These are phyloP conservation scores for Orychophragmus violaceus DNA, from an alignment of 345 rosid genomes.

Conservation along the genomic window DNA sequence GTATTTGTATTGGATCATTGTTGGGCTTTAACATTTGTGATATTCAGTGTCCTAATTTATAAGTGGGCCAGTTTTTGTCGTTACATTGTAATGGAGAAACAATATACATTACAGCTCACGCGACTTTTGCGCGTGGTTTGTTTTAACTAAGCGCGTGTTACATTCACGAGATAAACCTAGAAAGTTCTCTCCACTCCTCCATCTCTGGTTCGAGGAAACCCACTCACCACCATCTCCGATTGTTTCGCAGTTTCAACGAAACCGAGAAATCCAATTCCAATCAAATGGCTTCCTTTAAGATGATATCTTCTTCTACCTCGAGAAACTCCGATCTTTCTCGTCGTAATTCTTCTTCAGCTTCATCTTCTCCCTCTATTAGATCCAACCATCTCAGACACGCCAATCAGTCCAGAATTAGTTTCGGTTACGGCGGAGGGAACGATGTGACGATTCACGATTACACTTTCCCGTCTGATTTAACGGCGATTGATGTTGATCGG, in stretches of 20 bases:
- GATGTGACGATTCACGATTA: neutral
- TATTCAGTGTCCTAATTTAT: no score
- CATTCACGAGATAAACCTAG: neutral
- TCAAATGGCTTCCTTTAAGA: slow-evolving; percentile 60
- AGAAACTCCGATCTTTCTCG: slow-evolving; percentile 57
- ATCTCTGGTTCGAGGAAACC: neutral
- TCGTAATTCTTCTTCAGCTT: slow-evolving; percentile 41
- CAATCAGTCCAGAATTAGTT: slow-evolving; percentile 20
- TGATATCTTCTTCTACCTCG: slow-evolving; percentile 55
- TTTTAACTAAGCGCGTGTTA: neutral
- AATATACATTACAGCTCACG: neutral
- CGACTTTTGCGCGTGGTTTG: slow-evolving; percentile 1
- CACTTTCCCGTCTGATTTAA: slow-evolving; percentile 1
- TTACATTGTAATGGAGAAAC: neutral
- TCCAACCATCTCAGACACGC: slow-evolving; percentile 16
- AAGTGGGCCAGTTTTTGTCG: neutral
- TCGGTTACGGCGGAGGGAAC: neutral
- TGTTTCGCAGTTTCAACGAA: neutral
- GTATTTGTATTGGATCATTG: no score
- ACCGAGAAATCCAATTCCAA: neutral
- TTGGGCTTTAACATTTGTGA: no score
- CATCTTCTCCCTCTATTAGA: slow-evolving; percentile 38
- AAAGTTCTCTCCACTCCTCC: neutral
- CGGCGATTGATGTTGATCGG: slow-evolving; percentile 15
- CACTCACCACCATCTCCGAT: slow-evolving; percentile 1